Evolutionary conservation across 441 rosid species (phyloP), one percentile per base, ranked within the genome.

Genomic region (Bocquillonia castaneifolia): DNA sequence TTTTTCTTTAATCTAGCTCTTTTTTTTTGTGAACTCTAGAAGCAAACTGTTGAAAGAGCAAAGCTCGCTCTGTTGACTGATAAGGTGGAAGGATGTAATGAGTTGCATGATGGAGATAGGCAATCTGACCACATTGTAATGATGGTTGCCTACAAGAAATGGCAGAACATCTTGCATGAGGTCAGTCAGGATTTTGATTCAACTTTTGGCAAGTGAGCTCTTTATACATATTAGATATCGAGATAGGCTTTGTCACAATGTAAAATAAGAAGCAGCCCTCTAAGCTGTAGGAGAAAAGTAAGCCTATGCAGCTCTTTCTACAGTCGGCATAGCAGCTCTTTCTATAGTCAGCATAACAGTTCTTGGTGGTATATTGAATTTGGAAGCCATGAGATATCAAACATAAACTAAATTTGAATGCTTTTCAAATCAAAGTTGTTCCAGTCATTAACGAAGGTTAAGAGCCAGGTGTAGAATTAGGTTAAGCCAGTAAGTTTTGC

Each of bases 91-190:
- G 86, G 72, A 40, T 67, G 86, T 32, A 77, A 77, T 71, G 87
- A 83, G 75, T 52, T 70, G 39, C 81, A 77, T 80, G 84, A 83
- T 26, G 72, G 74, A 68, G 86, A 77, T 51, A 80, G 59, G 80
- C 97, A 88, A 74, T 93, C 98, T 31, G 97, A 91, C 78, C 98
- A 93, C 78, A 80, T 93, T 54, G 54, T 88, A 63, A 83, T 93
- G 98, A 82, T 85, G 91, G 83, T 86, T 77, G 91, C 94, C 29
- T 93, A 91, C 69, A 82, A 76, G 71, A 89, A 84, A 79, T 93
- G 98, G 97, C 86, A 83, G 77, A 85, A 74, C 78, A 80, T 86
- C 80, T 83, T 88, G 69, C 74, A 66, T 1, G 92, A 93, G 97
- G 97, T 91, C 55, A 73, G 87, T 78, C 66, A 48, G 25, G 64